Percentiles rank a stretch among this genome's conserved stretches.
These are phyloP conservation scores for Madurella mycetomatis DNA, from an alignment of 2,329 filamentous ascomycete genomes.

Conservation along the genomic window DNA sequence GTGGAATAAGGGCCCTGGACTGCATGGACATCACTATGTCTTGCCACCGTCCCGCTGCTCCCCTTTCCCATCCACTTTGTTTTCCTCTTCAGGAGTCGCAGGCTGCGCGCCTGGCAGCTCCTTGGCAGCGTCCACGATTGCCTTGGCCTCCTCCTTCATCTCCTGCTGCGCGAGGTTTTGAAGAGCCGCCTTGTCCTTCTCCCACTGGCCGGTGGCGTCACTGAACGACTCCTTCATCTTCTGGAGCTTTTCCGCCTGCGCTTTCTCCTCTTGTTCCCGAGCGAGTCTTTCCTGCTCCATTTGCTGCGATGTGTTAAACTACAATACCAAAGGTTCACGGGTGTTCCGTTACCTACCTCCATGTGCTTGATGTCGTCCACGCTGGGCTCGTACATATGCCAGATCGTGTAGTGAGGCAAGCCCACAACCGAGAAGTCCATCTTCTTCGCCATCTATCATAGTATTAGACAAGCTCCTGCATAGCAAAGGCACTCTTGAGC, in stretches of 20 bases:
- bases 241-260: slow-evolving; percentile 66
- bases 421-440: slow-evolving; percentile 96
- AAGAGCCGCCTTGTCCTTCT: slow-evolving; percentile 80
- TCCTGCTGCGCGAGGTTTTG: slow-evolving; percentile 61
- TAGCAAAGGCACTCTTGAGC: slow-evolving; percentile 14
- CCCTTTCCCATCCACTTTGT: slow-evolving; percentile 14
- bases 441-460: slow-evolving; percentile 80
- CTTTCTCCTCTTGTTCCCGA: slow-evolving; percentile 74
- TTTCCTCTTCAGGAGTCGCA: slow-evolving; percentile 7
- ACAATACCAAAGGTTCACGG: background rate
- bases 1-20: background rate
- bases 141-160: slow-evolving; percentile 35
- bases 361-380: slow-evolving; percentile 96
- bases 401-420: slow-evolving; percentile 95
- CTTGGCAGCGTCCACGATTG: slow-evolving; percentile 13
- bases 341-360: slow-evolving; percentile 54
- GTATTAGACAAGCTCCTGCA: slow-evolving; percentile 4
- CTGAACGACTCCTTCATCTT: slow-evolving; percentile 79
- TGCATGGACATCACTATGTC: slow-evolving; percentile 6
- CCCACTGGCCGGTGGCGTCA: slow-evolving; percentile 75
- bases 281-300: slow-evolving; percentile 85
- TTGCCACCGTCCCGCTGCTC: slow-evolving; percentile 8
- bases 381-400: slow-evolving; percentile 99
- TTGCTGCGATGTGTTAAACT: slow-evolving; percentile 50
- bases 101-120: slow-evolving; percentile 10